Evolutionary conservation across 495 filamentous ascomycete species (phyloP).

Genomic region (Hamigera avellanea): DNA sequence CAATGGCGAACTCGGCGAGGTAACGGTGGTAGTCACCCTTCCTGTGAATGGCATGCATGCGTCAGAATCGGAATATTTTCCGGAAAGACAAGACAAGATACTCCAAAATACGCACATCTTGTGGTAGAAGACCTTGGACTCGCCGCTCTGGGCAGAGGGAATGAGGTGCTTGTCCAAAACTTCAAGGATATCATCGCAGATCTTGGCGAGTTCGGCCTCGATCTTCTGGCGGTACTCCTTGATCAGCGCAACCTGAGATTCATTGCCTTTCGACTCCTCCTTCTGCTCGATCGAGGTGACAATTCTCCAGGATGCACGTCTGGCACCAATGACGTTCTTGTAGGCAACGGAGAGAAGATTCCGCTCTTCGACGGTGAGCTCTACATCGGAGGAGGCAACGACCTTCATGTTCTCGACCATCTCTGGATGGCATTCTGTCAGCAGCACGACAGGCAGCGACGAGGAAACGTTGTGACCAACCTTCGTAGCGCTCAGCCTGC

Average conservation of each 20-base stretch:
- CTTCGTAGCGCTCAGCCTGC: slow-evolving; percentile 99
- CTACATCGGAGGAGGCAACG: slow-evolving; percentile 88
- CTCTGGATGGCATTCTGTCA: slow-evolving; percentile 47
- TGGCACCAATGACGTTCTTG: slow-evolving; percentile 99
- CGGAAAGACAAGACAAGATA: neutral
- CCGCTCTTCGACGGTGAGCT: slow-evolving; percentile 97
- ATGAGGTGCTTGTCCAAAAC: slow-evolving; percentile 95
- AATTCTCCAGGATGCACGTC: slow-evolving; percentile 99
- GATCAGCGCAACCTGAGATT: slow-evolving; percentile 82
- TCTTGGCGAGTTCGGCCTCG: slow-evolving; percentile 95
- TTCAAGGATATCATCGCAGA: slow-evolving; percentile 97
- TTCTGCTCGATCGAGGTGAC: slow-evolving; percentile 99
- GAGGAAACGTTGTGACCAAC: slow-evolving; percentile 41
- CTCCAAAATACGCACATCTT: slow-evolving; percentile 65
- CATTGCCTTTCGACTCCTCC: slow-evolving; percentile 99
- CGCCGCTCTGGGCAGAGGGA: slow-evolving; percentile 88
- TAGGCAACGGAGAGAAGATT: slow-evolving; percentile 99
- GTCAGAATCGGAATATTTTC: slow-evolving; percentile 4
- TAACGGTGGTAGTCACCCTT: slow-evolving; percentile 99
- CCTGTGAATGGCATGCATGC: slow-evolving; percentile 36
- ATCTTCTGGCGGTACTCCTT: slow-evolving; percentile 99
- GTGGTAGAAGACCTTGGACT: slow-evolving; percentile 99
- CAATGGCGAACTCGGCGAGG: slow-evolving; percentile 94
- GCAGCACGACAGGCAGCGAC: neutral
- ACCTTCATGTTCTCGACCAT: slow-evolving; percentile 99